Percentiles rank a stretch among this genome's conserved stretches.
Conservation (phyloP, 768 basidiomycete genomes). For the Boletales sp. region DNA sequence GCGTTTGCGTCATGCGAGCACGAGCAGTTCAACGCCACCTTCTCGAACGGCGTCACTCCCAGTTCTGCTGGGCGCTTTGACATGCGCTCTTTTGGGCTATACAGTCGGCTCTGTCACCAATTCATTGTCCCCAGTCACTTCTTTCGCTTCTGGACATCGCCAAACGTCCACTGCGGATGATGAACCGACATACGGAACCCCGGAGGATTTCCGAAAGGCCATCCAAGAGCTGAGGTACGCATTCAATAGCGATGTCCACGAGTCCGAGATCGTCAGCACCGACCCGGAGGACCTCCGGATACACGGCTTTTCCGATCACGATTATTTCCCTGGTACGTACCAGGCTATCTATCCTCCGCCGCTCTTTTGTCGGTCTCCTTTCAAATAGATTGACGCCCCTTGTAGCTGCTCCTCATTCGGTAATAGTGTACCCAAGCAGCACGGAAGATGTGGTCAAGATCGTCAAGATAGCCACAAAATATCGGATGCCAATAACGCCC, state of each 20-base stretch:
- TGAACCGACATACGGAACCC: slow-evolving; percentile 44
- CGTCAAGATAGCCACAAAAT: slow-evolving; percentile 71
- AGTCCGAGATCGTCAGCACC: slow-evolving; percentile 38
- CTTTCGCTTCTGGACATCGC: slow-evolving; percentile 4
- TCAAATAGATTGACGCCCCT: too few species aligned
- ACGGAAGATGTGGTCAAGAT: slow-evolving; percentile 83
- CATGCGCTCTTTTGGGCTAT: slow-evolving; percentile 19
- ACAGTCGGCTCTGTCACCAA: slow-evolving; percentile 14
- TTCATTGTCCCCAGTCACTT: slow-evolving; percentile 1
- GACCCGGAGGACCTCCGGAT: slow-evolving; percentile 47
- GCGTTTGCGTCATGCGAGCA: slow-evolving; percentile 10
- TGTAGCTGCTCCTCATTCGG: slow-evolving; percentile 46
- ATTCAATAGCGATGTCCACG: slow-evolving; percentile 24
- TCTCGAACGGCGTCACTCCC: slow-evolving; percentile 3
- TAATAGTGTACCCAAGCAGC: slow-evolving; percentile 59
- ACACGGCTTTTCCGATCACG: slow-evolving; percentile 55
- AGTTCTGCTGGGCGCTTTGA: slow-evolving; percentile 15
- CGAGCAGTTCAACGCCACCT: not conserved
- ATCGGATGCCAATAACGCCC: slow-evolving; percentile 71
- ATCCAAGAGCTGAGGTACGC: slow-evolving; percentile 45
- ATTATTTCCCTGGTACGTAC: slow-evolving; percentile 47
- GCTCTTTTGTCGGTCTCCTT: too few species aligned
- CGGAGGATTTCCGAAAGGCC: slow-evolving; percentile 49
- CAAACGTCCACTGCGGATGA: not conserved
- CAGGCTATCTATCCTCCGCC: too few species aligned